Percentiles rank a stretch among this genome's conserved stretches.
phyloP scores from a whole-genome alignment of 192 early-diverging fungal species.

The Coemansia umbellata region DNA sequence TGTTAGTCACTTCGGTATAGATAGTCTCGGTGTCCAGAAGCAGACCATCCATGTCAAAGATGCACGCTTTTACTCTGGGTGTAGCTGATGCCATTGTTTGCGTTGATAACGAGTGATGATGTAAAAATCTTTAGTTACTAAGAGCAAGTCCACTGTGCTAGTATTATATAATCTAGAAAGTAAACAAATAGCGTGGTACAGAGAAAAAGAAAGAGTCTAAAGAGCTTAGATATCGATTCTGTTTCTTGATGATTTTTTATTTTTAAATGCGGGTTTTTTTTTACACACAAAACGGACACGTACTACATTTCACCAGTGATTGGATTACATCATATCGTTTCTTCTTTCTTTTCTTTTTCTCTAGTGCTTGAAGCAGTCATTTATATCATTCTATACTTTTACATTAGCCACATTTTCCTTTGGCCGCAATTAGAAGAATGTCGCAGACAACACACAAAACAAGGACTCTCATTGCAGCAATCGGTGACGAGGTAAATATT shows the following conservation, averaged over 20 bases:
- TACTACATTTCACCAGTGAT: too few relatives aligned
- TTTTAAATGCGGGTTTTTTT: too few relatives aligned
- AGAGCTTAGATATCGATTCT: neutral
- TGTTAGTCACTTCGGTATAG: conserved; percentile 83
- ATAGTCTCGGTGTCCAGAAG: conserved; percentile 84
- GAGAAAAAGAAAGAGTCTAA: neutral
- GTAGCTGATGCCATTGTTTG: conserved; percentile 9
- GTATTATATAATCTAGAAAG: neutral
- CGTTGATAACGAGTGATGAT: too few relatives aligned
- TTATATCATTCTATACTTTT: too few relatives aligned
- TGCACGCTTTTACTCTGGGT: conserved; percentile 57
- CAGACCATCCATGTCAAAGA: conserved; percentile 82
- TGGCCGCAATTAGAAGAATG: conserved; percentile 16
- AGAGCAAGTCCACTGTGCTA: too few relatives aligned
- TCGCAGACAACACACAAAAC: conserved; percentile 26
- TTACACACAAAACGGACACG: too few relatives aligned
- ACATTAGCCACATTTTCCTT: too few relatives aligned
- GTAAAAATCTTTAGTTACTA: too few relatives aligned
- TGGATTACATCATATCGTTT: too few relatives aligned
- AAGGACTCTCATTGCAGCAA: conserved; percentile 48
- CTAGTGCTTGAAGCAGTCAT: too few relatives aligned
- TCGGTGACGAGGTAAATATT: conserved; percentile 46
- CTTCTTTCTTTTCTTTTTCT: neutral
- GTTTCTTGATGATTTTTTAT: neutral
- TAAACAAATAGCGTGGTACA: too few relatives aligned